Base-by-base conservation (phyloP, 148 eudicot species). In the Rhododendron henanense region DNA sequence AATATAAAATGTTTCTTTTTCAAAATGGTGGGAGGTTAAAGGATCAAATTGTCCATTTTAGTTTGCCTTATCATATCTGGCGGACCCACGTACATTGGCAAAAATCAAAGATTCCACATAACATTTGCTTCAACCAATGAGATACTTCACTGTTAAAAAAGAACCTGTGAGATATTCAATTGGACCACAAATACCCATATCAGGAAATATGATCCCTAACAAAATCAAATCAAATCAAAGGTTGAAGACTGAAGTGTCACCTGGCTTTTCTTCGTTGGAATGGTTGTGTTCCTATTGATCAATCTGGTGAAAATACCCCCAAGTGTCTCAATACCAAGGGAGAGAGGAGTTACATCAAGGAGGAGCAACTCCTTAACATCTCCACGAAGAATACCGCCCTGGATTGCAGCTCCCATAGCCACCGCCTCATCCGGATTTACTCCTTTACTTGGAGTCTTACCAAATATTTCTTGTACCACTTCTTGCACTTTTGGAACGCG, bases 401-500 rank as follows among this genome's bases (percentile, higher is more conserved):
- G 99, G 51, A 96, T 92, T 10, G 99, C 98, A 85, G 99, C 99
- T 86, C 99, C 99, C 98, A 96, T 93, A 51, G 99, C 97, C 82
- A 96, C 98, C 19, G 98, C 97, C 89, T 96, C 99, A 78, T 96
- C 99, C 10, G 98, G 98, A 83, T 96, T 96, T 47, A 96, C 98
- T 28, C 99, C 99, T 87, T 96, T 96, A 89, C 99, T 95, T 45
- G 98, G 98, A 80, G 90, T 87, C 90, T 95, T 96, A 8, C 97
- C 98, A 83, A 96, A 96, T 47, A 96, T 92, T 88, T 94, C 96
- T 16, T 90, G 67, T 8, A 96, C 99, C 1, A 95, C 82, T 69
- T 94, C 93, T 88, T 95, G 97, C 74, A 96, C 97, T 84, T 93
- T 95, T 4, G 99, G 98, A 25, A 96, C 97, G 37, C 99, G 92